Evolutionary conservation across 768 basidiomycete genomes (phyloP).

Genomic region (Trichaptum fuscoviolaceum): DNA sequence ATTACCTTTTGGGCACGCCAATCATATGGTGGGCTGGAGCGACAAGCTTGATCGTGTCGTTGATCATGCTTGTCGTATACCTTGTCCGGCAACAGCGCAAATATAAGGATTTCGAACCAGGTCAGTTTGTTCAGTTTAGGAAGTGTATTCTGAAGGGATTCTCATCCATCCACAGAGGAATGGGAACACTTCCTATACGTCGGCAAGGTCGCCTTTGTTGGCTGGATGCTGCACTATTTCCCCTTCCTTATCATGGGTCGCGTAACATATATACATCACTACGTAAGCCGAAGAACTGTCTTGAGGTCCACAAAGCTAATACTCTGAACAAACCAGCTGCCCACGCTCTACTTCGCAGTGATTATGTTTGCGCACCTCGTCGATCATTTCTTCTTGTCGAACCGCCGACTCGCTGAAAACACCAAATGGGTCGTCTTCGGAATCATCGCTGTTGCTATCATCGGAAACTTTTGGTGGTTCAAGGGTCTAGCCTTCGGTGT

Average conservation of each 20-base stretch:
- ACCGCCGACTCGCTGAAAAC: slow-evolving; percentile 50
- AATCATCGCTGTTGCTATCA: slow-evolving; percentile 48
- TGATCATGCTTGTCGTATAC: slow-evolving; percentile 58
- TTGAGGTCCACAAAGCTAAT: slow-evolving; percentile 7
- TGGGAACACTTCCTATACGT: slow-evolving; percentile 96
- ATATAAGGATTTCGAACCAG: slow-evolving; percentile 85
- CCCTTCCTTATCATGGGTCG: slow-evolving; percentile 99
- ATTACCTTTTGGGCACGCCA: slow-evolving; percentile 91
- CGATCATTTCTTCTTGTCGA: slow-evolving; percentile 89
- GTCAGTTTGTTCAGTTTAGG: slow-evolving; percentile 29
- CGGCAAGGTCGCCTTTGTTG: slow-evolving; percentile 83
- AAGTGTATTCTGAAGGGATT: slow-evolving; percentile 6
- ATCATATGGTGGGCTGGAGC: slow-evolving; percentile 86
- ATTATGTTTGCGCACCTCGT: slow-evolving; percentile 86
- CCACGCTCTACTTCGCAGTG: slow-evolving; percentile 95
- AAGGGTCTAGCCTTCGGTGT: slow-evolving; percentile 85
- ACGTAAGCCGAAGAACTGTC: slow-evolving; percentile 48
- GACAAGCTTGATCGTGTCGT: slow-evolving; percentile 52
- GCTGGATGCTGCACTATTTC: slow-evolving; percentile 91
- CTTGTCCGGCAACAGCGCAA: slow-evolving; percentile 80
- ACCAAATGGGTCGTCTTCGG: slow-evolving; percentile 75
- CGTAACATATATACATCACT: slow-evolving; percentile 94
- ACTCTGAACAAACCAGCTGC: slow-evolving; percentile 48
- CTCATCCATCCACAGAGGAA: slow-evolving; percentile 45
- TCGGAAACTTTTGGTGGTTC: slow-evolving; percentile 95